phyloP scores from a whole-genome alignment of 805 yeast species.

The Sugiyamaella lignohabitans region DNA sequence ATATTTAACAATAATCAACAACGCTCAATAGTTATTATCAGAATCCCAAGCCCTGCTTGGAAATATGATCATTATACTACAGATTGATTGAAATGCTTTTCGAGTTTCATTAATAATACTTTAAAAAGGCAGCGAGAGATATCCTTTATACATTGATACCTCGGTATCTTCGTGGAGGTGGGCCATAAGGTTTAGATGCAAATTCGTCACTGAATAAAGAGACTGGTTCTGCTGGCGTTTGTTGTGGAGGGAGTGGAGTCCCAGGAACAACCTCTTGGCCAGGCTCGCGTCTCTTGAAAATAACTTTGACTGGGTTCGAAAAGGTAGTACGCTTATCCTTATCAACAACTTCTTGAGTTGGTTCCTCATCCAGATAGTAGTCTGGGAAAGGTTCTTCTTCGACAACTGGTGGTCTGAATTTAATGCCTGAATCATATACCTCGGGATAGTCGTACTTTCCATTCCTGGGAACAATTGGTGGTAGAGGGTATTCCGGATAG shows the following conservation, averaged over 20 bases:
- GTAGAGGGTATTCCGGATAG: slow-evolving; percentile 4
- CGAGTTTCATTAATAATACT: too few relatives aligned
- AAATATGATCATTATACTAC: too few relatives aligned
- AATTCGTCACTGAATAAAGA: slow-evolving; percentile 16
- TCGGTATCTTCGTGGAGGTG: slow-evolving; percentile 19
- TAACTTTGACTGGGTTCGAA: slow-evolving; percentile 10
- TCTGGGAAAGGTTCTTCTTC: slow-evolving; percentile 4
- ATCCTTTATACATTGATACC: slow-evolving; percentile 13
- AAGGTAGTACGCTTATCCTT: slow-evolving; percentile 9
- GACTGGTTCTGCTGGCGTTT: slow-evolving; percentile 3
- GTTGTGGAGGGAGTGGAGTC: not conserved
- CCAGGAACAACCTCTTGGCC: not conserved
- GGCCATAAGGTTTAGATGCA: slow-evolving; percentile 22
- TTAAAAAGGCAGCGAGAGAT: too few relatives aligned
- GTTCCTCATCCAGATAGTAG: slow-evolving; percentile 4
- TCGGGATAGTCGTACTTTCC: not conserved
- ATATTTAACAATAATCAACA: too few relatives aligned
- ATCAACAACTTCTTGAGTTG: slow-evolving; percentile 6
- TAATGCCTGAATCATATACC: not conserved
- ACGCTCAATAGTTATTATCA: too few relatives aligned
- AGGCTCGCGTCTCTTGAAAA: slow-evolving; percentile 13
- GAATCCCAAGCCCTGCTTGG: too few relatives aligned
- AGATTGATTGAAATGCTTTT: too few relatives aligned
- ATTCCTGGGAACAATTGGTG: not conserved
- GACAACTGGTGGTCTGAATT: not conserved